phyloP scores from a whole-genome alignment of 768 basidiomycete species.

The Tephrocybe sp. region DNA sequence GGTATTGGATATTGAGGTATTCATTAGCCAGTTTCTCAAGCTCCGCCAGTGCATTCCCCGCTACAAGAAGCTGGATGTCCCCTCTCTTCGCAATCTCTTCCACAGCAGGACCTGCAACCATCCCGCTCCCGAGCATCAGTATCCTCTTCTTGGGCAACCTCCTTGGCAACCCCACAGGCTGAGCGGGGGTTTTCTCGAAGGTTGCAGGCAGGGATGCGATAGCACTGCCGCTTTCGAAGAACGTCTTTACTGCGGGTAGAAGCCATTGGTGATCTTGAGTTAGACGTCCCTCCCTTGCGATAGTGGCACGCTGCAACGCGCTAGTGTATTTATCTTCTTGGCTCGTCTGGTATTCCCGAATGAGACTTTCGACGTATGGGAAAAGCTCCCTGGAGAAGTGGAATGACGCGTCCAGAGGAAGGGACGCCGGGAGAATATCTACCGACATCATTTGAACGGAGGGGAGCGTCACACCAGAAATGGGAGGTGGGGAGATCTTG shows the following conservation, averaged over 20 bases:
- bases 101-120: slow-evolving; percentile 91
- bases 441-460: slow-evolving; percentile 82
- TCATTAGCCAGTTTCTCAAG: slow-evolving; percentile 45
- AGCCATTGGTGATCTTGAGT: slow-evolving; percentile 59
- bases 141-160: slow-evolving; percentile 56
- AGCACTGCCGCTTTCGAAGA: slow-evolving; percentile 19
- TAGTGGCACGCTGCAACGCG: slow-evolving; percentile 69
- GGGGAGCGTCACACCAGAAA: slow-evolving; percentile 44
- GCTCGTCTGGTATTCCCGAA: slow-evolving; percentile 39
- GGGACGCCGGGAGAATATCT: slow-evolving; percentile 85
- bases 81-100: slow-evolving; percentile 62
- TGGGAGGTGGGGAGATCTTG: slow-evolving; percentile 40
- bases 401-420: slow-evolving; percentile 78
- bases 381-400: slow-evolving; percentile 69
- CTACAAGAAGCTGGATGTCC: slow-evolving; percentile 74
- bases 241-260: slow-evolving; percentile 45
- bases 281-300: slow-evolving; percentile 62
- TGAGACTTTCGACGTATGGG: slow-evolving; percentile 66
- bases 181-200: not conserved
- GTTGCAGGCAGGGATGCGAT: not conserved
- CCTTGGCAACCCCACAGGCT: not conserved
- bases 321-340: slow-evolving; percentile 26
- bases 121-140: slow-evolving; percentile 88
- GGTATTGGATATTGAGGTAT: slow-evolving; percentile 52
- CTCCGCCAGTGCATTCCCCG: slow-evolving; percentile 70